These are phyloP conservation scores for Diphasiastrum complanatum DNA, from an alignment of 83 land plant genomes.

Conservation along the genomic window DNA sequence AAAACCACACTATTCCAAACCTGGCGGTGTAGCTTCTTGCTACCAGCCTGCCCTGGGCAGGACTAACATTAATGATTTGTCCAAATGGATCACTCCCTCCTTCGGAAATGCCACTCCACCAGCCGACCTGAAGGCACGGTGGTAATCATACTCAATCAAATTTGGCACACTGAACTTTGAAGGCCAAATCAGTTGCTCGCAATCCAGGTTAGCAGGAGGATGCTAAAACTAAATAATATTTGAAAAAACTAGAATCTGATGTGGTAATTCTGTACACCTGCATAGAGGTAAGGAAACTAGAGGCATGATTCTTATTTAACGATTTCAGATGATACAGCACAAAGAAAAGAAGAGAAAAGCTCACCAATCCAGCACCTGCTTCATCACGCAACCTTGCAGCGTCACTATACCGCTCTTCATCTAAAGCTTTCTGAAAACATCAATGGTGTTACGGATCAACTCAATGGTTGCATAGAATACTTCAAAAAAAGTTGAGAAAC, in stretches of 20 bases:
- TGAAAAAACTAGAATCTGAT: neutral
- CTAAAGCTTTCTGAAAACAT: constrained; percentile 52
- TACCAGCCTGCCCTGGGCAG: constrained; percentile 75
- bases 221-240: neutral
- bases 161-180: neutral
- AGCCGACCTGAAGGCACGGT: constrained; percentile 60
- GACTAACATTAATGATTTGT: constrained; percentile 57
- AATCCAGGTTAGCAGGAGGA: neutral
- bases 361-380: constrained; percentile 88
- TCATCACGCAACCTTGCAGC: constrained; percentile 73
- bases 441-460: neutral
- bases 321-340: neutral
- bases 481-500: neutral
- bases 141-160: neutral
- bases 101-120: constrained; percentile 90
- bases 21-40: constrained; percentile 86
- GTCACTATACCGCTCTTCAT: constrained; percentile 67
- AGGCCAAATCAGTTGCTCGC: neutral
- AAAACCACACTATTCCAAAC: constrained; percentile 16
- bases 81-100: constrained; percentile 84
- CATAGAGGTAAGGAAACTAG: neutral
- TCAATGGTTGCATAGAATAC: neutral
- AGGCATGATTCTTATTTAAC: neutral
- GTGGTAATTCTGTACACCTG: neutral
- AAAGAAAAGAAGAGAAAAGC: constrained; percentile 24